Conservation (phyloP, 305 asterid species). For the Fraxinus platypoda region DNA sequence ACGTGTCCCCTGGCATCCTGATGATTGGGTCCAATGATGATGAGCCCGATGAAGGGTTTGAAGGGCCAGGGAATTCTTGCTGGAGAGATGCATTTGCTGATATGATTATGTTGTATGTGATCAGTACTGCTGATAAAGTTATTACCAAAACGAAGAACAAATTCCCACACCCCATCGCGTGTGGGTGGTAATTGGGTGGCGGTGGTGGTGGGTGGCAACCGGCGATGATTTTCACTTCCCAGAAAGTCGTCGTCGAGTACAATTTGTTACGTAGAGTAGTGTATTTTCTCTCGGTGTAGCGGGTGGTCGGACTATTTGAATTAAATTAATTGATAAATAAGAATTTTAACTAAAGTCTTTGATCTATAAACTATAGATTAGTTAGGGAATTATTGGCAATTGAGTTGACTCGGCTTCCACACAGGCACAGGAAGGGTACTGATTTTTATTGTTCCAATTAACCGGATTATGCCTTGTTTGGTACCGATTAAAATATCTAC, state of each 20-base stretch:
- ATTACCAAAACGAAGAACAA: slow-evolving; percentile 66
- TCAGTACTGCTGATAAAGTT: slow-evolving; percentile 69
- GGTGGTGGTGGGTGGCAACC: background rate
- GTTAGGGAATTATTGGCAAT: background rate
- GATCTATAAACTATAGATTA: background rate
- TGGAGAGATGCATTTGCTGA: slow-evolving; percentile 83
- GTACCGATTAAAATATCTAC: no score
- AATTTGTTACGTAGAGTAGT: background rate
- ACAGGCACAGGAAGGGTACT: background rate
- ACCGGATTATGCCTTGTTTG: no score
- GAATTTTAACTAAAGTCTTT: background rate
- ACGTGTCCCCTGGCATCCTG: no score
- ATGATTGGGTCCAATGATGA: no score
- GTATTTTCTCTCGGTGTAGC: no score
- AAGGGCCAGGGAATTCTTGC: slow-evolving; percentile 67
- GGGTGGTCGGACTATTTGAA: background rate
- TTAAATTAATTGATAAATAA: background rate
- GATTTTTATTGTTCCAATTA: no score
- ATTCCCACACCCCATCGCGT: slow-evolving; percentile 69
- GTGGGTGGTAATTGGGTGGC: background rate
- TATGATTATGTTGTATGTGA: slow-evolving; percentile 84
- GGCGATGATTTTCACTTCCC: background rate
- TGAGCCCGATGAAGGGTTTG: slow-evolving; percentile 22
- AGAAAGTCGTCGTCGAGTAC: background rate
- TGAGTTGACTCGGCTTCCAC: background rate